phyloP scores from a whole-genome alignment of 78 protist genomes.

The Dictyostelium brefeldianum region DNA sequence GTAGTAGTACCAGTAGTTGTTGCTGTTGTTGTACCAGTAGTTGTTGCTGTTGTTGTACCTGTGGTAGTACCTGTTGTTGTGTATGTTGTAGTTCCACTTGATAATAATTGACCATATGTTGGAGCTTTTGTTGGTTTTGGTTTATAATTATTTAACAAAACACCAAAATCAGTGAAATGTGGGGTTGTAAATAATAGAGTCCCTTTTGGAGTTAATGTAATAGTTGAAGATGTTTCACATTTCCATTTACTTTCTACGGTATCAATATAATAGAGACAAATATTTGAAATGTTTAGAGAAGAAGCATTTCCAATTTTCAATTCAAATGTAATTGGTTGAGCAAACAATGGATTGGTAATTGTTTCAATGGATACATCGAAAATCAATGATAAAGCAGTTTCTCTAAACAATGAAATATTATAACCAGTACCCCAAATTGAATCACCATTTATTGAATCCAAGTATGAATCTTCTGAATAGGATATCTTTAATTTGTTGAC shows the following conservation, averaged over 20 bases:
- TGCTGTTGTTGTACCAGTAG: background rate
- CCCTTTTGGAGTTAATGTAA: background rate
- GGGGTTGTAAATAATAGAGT: background rate
- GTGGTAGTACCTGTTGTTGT: background rate
- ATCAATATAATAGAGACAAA: constrained; percentile 14
- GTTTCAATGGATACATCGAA: background rate
- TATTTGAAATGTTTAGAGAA: background rate
- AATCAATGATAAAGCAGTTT: background rate
- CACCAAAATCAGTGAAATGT: constrained; percentile 39
- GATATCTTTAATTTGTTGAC: background rate
- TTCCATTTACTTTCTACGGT: constrained; percentile 7
- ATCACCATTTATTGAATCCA: background rate
- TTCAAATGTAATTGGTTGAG: background rate
- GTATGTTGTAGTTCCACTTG: background rate
- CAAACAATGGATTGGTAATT: background rate
- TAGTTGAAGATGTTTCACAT: background rate
- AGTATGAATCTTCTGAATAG: constrained; percentile 22
- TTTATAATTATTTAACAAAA: constrained; percentile 6
- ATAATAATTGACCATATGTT: no score
- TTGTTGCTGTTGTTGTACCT: background rate
- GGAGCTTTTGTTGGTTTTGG: background rate
- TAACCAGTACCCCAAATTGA: background rate
- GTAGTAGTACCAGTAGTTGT: constrained; percentile 3
- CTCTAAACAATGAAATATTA: constrained; percentile 4
- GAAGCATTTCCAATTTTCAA: background rate